Evolutionary conservation across 768 basidiomycete genomes (phyloP).

Genomic region (Kwoniella dendrophila): DNA sequence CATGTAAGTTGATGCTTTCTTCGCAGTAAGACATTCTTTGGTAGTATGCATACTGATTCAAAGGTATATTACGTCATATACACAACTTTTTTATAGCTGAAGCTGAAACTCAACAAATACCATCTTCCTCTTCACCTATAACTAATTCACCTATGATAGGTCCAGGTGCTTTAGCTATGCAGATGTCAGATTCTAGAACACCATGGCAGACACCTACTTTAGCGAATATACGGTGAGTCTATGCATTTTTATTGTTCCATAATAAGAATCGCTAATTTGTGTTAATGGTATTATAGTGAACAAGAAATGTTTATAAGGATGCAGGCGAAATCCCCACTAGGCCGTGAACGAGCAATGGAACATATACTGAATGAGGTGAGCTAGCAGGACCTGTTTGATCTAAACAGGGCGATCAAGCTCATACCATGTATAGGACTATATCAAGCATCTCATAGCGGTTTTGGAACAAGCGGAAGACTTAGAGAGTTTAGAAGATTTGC

Average conservation of each 20-base stretch:
- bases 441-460: constrained; percentile 80
- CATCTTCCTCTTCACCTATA: constrained; percentile 42
- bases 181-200: constrained; percentile 14
- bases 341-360: constrained; percentile 85
- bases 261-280: constrained; percentile 10
- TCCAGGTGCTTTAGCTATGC: constrained; percentile 1
- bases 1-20: constrained; percentile 28
- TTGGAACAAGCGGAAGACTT: constrained; percentile 88
- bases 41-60: not conserved
- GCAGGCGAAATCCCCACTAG: constrained; percentile 68
- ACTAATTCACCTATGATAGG: constrained; percentile 36
- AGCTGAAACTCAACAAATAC: constrained; percentile 23
- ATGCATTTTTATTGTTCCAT: not conserved
- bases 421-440: constrained; percentile 67
- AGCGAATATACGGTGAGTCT: constrained; percentile 46
- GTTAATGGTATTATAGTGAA: constrained; percentile 22
- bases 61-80: constrained; percentile 1
- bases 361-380: constrained; percentile 65
- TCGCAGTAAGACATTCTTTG: not conserved
- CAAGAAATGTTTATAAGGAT: constrained; percentile 46
- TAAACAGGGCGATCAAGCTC: not conserved
- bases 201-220: constrained; percentile 42
- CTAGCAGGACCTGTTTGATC: not conserved
- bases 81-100: constrained; percentile 19
- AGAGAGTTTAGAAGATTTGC: constrained; percentile 85